Conservation (phyloP, 73 alveolate genomes). For the Stentor coeruleus region DNA sequence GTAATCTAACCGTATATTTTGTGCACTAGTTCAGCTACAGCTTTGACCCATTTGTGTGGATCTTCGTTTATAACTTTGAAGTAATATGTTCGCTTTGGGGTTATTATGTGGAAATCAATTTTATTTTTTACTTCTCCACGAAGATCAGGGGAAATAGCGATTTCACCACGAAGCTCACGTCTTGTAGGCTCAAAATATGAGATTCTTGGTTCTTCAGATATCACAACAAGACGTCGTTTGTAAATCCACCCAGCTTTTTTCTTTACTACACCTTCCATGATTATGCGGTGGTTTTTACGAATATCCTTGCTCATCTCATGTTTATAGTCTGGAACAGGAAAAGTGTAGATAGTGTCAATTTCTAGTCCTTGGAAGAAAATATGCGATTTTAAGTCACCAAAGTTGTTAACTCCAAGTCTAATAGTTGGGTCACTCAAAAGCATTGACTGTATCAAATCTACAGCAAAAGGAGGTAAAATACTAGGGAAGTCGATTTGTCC, state of each 20-base stretch:
- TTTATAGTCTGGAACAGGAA: constrained; percentile 17
- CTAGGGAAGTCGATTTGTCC: constrained; percentile 42
- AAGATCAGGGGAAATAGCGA: constrained; percentile 20
- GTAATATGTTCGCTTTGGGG: constrained; percentile 25
- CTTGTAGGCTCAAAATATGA: constrained; percentile 25
- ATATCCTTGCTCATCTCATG: not conserved
- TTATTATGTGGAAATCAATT: constrained; percentile 23
- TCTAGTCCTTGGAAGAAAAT: constrained; percentile 30
- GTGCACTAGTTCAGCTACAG: constrained; percentile 15
- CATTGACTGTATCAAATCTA: not conserved
- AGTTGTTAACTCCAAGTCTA: constrained; percentile 25
- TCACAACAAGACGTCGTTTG: not conserved
- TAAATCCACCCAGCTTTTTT: constrained; percentile 26
- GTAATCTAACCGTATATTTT: constrained; percentile 12
- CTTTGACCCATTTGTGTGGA: constrained; percentile 18
- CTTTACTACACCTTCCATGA: constrained; percentile 5
- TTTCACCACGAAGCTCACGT: not conserved
- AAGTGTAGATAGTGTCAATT: not conserved
- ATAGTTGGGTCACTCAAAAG: constrained; percentile 19
- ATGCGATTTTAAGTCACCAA: constrained; percentile 18
- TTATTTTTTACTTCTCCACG: constrained; percentile 2
- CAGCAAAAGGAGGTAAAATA: constrained; percentile 29
- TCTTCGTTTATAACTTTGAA: constrained; percentile 14
- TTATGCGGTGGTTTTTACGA: not conserved
- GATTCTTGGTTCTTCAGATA: constrained; percentile 30